Percentiles rank a stretch among this genome's conserved stretches.
phyloP scores from a whole-genome alignment of 129 eudicot genomes.

The Artemisia annua region DNA sequence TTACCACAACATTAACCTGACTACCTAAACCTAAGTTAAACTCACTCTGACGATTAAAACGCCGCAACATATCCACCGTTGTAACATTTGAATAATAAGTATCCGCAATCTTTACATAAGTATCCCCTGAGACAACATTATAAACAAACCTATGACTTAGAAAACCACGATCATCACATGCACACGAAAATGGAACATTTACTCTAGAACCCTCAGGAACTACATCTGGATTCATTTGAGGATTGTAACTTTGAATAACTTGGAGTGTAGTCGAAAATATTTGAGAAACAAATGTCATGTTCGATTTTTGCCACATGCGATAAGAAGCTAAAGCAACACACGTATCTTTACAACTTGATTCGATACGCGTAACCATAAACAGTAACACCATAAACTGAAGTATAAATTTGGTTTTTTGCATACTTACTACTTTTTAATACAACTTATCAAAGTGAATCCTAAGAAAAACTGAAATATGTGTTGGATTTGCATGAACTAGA shows the following conservation, averaged over 20 bases:
- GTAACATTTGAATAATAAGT: constrained; percentile 48
- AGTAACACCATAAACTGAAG: constrained; percentile 18
- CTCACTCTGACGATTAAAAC: constrained; percentile 35
- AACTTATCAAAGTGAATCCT: no score
- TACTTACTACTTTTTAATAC: not conserved
- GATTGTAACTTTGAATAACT: constrained; percentile 49
- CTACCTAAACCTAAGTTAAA: constrained; percentile 22
- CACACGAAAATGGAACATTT: constrained; percentile 61
- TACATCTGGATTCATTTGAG: constrained; percentile 43
- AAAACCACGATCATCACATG: constrained; percentile 44
- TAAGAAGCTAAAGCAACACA: constrained; percentile 60
- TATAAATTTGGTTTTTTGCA: not conserved
- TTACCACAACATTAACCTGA: constrained; percentile 50
- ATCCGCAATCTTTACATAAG: constrained; percentile 38
- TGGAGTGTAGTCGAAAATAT: constrained; percentile 32
- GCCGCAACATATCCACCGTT: constrained; percentile 45
- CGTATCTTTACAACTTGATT: constrained; percentile 40
- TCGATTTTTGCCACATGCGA: constrained; percentile 30
- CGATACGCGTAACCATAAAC: constrained; percentile 20
- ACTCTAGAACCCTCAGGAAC: constrained; percentile 33
- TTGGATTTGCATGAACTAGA: not conserved
- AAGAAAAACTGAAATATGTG: no score
- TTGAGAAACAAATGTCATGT: constrained; percentile 43
- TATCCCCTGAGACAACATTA: constrained; percentile 22
- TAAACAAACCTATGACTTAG: constrained; percentile 51